Base-by-base conservation (phyloP, 139 green algal genomes). In the Chlorella sp. region DNA sequence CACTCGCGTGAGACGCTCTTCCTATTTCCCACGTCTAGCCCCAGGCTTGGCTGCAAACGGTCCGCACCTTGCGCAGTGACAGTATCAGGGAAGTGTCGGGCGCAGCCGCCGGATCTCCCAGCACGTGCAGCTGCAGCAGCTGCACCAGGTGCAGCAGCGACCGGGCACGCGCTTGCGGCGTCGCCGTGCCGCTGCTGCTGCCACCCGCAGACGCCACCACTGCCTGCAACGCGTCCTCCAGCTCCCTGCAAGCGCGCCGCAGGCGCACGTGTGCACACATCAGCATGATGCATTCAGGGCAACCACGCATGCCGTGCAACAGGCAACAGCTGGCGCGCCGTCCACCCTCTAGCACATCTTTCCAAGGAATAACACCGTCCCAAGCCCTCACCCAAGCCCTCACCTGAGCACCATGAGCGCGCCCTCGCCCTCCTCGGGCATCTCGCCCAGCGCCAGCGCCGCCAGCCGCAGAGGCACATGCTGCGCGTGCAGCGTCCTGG, bases 101-200 rank as follows among this genome's bases (percentile, higher is more conserved):
- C 77, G 74, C 67, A 3, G 61, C 68, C 2, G 69, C 66, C 0
- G 84, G 81, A 61, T 91, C 82, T 1, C 70, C 75, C 31, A 91
- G 51, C 34, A 86, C 35, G 68, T 91, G 81, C 72, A 95, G 75
- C 81, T 85, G 80, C 71, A 95, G 72, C 65, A 89, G 71, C 23
- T 73, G 80, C 61, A 80, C 69, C 63, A 95, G 71, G 33, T 81
- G 74, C 31, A 81, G 60, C 59, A 88, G 62, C 22, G 78, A 55
- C 1, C 74, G 62, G 4, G 72, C 64, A 35, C 74, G 71, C 34
- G 67, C 22, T n/a, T 30, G 30, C 2, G 27, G 34, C 2, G 20
- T 31, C 17, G 31, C 63, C 22, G 42, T 10, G 5, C n/a, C n/a
- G n/a, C n/a, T n/a, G 35, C 32, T 36, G 35, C 35, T 33, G 32